phyloP scores from a whole-genome alignment of 2,329 filamentous ascomycete species.

The Xylaria sp. region DNA sequence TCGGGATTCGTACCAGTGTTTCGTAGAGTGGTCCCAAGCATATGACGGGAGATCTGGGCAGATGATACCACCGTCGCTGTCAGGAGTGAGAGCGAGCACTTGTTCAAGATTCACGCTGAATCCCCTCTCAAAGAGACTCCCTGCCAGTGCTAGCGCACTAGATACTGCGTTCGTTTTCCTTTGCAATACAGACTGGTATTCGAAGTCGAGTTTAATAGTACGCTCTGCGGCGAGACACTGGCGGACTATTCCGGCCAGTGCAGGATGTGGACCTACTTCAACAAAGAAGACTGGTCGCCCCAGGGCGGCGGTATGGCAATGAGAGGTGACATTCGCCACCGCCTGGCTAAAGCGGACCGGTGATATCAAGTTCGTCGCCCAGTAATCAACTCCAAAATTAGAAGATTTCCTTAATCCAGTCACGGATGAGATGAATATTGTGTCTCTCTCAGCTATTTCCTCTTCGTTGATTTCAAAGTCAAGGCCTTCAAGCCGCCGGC shows the following conservation, averaged over 20 bases:
- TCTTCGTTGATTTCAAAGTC: constrained; percentile 17
- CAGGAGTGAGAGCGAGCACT: constrained; percentile 9
- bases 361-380: constrained; percentile 19
- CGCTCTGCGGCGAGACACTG: neutral
- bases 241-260: constrained; percentile 2
- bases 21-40: constrained; percentile 38
- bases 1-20: constrained; percentile 37
- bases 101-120: constrained; percentile 5
- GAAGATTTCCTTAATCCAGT: neutral
- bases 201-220: neutral
- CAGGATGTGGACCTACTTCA: constrained; percentile 27
- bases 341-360: constrained; percentile 23
- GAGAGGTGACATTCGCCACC: neutral
- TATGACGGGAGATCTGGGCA: constrained; percentile 7
- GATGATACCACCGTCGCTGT: constrained; percentile 6
- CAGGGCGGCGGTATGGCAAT: neutral
- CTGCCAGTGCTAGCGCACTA: constrained; percentile 20
- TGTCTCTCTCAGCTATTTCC: neutral
- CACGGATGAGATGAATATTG: constrained; percentile 24
- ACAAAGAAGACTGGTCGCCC: neutral
- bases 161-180: constrained; percentile 5
- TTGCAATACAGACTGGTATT: neutral
- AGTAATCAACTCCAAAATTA: constrained; percentile 12
- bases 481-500: constrained; percentile 4
- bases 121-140: constrained; percentile 29